Conservation (phyloP, 1,139 yeast species). For the Yamadazyma dendronema region DNA sequence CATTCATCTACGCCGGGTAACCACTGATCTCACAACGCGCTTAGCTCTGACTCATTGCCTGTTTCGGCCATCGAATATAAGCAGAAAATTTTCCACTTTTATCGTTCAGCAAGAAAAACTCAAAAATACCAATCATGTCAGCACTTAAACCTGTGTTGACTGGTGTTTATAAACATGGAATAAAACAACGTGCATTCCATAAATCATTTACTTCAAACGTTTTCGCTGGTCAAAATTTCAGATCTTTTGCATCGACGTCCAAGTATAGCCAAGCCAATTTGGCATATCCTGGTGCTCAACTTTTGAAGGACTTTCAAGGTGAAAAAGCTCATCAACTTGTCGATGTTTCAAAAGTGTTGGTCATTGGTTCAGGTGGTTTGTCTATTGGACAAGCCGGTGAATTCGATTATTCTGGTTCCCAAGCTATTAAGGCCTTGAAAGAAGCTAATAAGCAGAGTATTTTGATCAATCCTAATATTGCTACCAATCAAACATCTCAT, state of each 20-base stretch:
- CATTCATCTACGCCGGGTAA: constrained; percentile 23
- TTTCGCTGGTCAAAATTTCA: not conserved
- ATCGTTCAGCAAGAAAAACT: not conserved
- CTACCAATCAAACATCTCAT: constrained; percentile 96
- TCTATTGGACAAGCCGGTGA: constrained; percentile 99
- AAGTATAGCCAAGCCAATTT: constrained; percentile 1
- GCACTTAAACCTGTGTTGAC: constrained; percentile 9
- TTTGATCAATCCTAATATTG: constrained; percentile 93
- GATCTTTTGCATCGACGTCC: not conserved
- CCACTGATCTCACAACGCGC: constrained; percentile 39
- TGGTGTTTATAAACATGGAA: not conserved
- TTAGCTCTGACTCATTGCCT: constrained; percentile 37
- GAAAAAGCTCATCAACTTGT: constrained; percentile 52
- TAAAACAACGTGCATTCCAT: not conserved
- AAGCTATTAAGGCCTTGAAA: constrained; percentile 92
- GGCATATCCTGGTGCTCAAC: constrained; percentile 42
- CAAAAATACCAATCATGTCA: constrained; percentile 4
- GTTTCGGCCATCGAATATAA: constrained; percentile 22
- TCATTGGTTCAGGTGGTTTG: constrained; percentile 96
- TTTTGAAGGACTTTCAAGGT: constrained; percentile 31
- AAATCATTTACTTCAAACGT: not conserved
- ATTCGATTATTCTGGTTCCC: constrained; percentile 96
- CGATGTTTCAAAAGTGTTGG: constrained; percentile 84
- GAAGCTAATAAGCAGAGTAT: constrained; percentile 86
- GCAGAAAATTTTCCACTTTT: constrained; percentile 12